These are phyloP conservation scores for Calonectria ilicicola DNA, from an alignment of 2,329 filamentous ascomycete genomes.

Conservation along the genomic window DNA sequence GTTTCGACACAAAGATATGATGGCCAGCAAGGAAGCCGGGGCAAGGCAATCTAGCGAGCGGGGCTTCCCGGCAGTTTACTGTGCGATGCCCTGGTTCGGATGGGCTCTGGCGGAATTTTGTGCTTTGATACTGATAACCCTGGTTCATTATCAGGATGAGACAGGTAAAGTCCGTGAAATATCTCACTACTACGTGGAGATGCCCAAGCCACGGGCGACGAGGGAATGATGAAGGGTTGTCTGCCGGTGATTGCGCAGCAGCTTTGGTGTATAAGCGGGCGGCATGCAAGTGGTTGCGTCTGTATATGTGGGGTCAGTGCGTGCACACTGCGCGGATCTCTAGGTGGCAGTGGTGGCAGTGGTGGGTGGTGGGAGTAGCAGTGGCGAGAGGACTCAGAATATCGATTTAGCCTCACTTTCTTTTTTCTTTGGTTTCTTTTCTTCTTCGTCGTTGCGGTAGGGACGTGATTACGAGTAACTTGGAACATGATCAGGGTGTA, in stretches of 20 bases:
- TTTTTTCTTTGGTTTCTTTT: background rate
- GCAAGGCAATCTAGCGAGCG: background rate
- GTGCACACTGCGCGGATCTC: background rate
- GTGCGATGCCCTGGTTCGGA: background rate
- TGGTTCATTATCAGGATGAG: conserved; percentile 4
- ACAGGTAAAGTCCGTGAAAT: background rate
- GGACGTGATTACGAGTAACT: background rate
- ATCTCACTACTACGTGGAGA: background rate
- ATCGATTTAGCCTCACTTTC: background rate
- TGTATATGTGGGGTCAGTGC: background rate
- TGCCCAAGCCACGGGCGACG: background rate
- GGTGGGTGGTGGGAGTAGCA: no score
- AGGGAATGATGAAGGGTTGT: background rate
- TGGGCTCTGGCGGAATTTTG: background rate
- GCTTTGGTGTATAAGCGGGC: background rate
- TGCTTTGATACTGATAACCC: background rate
- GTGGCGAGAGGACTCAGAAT: background rate
- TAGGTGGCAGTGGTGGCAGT: background rate
- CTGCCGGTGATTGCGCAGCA: background rate
- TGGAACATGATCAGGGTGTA: conserved; percentile 1
- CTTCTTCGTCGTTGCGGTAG: background rate
- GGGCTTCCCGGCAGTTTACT: conserved; percentile 7
- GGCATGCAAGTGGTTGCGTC: background rate
- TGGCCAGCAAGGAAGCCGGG: background rate
- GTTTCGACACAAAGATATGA: background rate